Evolutionary conservation across 768 basidiomycete genomes (phyloP).

Genomic region (Xerocomus potaroensis): DNA sequence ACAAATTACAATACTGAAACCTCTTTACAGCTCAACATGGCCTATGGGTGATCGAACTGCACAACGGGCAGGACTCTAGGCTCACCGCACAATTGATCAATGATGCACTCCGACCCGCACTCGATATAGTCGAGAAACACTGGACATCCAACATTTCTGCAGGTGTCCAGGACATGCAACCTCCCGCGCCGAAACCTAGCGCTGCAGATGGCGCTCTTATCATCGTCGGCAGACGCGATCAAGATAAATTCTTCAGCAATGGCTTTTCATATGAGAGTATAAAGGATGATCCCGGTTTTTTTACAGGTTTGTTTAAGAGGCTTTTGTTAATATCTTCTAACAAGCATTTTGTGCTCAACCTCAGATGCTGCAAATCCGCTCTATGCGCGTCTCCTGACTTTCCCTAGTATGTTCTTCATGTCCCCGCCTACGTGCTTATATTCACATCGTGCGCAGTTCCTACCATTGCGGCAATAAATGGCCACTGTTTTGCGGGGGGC

Average conservation of each 20-base stretch:
- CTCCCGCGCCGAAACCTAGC: slow-evolving; percentile 29
- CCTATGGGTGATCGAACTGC: slow-evolving; percentile 77
- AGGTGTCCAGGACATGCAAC: slow-evolving; percentile 37
- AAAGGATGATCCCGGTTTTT: slow-evolving; percentile 54
- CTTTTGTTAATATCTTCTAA: neutral
- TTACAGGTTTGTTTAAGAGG: slow-evolving; percentile 46
- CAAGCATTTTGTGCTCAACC: slow-evolving; percentile 4
- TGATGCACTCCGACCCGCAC: slow-evolving; percentile 59
- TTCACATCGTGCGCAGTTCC: slow-evolving; percentile 49
- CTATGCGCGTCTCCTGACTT: slow-evolving; percentile 61
- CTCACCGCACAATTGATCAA: slow-evolving; percentile 56
- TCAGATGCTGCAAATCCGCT: slow-evolving; percentile 74
- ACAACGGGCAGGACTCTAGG: slow-evolving; percentile 73
- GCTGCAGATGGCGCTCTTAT: slow-evolving; percentile 65
- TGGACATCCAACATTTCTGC: slow-evolving; percentile 57
- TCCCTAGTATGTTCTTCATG: slow-evolving; percentile 57
- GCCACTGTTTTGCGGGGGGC: slow-evolving; percentile 83
- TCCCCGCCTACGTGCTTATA: neutral
- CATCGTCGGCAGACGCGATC: slow-evolving; percentile 67
- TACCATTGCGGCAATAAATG: slow-evolving; percentile 75
- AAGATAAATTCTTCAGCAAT: slow-evolving; percentile 90
- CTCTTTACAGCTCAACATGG: slow-evolving; percentile 37
- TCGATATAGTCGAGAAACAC: slow-evolving; percentile 67
- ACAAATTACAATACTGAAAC: neutral
- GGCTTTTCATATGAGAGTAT: slow-evolving; percentile 63